These are phyloP conservation scores for Citeromyces hawaiiensis DNA, from an alignment of 1,139 yeast species.

Conservation along the genomic window DNA sequence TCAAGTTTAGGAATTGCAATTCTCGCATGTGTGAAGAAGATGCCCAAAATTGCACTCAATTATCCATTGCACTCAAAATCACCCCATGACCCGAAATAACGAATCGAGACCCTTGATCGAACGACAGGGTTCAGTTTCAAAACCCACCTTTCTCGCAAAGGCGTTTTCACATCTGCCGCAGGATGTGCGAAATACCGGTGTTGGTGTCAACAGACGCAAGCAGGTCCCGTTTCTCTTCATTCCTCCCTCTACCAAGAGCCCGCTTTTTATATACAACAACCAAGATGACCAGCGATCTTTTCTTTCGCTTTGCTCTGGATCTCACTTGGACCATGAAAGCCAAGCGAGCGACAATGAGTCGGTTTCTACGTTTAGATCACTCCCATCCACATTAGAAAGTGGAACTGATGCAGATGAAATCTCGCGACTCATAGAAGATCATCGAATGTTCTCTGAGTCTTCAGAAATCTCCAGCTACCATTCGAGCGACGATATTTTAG, in stretches of 20 bases:
- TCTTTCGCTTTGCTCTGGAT: conserved; percentile 32
- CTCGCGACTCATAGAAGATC: conserved; percentile 59
- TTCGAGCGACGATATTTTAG: conserved; percentile 11
- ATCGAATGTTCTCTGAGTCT: conserved; percentile 32
- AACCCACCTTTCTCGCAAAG: conserved; percentile 1
- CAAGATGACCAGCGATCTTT: conserved; percentile 58
- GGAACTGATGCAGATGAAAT: conserved; percentile 39
- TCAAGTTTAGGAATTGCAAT: too few species aligned
- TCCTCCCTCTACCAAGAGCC: conserved; percentile 63
- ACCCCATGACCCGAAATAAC: neutral
- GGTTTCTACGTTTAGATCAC: conserved; percentile 39
- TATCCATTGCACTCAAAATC: neutral
- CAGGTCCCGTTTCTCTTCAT: conserved; percentile 37
- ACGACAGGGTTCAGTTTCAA: neutral
- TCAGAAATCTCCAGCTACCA: conserved; percentile 11
- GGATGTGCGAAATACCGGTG: conserved; percentile 12
- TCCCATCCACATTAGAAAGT: conserved; percentile 49
- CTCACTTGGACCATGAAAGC: conserved; percentile 25
- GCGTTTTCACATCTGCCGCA: conserved; percentile 8
- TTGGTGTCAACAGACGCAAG: conserved; percentile 19
- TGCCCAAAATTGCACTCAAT: too few species aligned
- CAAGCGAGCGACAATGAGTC: conserved; percentile 30
- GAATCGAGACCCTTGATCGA: neutral
- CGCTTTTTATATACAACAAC: conserved; percentile 48
- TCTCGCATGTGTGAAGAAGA: too few species aligned